A percentile compares a stretch with the other conserved stretches of the same genome.
Conservation (phyloP, 345 rosid species). For the Viola odorata region DNA sequence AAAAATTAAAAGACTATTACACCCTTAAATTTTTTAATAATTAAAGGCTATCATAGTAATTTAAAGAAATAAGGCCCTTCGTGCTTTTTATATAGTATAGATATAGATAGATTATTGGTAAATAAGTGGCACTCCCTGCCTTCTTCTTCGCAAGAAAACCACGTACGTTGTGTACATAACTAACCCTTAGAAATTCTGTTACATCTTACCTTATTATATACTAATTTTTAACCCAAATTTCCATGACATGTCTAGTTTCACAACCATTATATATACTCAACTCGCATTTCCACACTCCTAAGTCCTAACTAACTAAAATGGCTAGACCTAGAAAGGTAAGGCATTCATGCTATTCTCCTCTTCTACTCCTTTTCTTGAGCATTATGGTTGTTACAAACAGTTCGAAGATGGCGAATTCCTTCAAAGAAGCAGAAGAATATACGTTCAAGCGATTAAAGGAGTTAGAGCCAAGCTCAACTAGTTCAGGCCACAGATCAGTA, state of each 20-base stretch:
- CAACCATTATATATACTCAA: background rate
- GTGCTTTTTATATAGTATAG: too few species aligned
- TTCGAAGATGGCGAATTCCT: background rate
- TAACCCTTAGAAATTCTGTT: too few species aligned
- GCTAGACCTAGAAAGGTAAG: background rate
- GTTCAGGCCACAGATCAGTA: constrained; percentile 23
- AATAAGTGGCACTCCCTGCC: too few species aligned
- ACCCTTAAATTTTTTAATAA: too few species aligned
- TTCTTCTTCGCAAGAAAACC: too few species aligned
- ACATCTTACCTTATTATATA: too few species aligned
- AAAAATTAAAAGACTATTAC: too few species aligned
- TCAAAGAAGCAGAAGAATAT: background rate
- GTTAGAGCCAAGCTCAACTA: constrained; percentile 33
- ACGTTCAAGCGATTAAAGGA: constrained; percentile 3
- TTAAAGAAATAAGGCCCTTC: too few species aligned
- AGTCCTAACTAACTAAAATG: constrained; percentile 3
- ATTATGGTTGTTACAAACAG: background rate
- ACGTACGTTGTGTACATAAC: too few species aligned
- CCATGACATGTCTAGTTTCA: background rate
- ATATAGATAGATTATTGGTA: too few species aligned
- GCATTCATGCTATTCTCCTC: background rate
- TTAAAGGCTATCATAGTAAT: too few species aligned
- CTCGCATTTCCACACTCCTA: too few species aligned
- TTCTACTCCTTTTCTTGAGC: constrained; percentile 2
- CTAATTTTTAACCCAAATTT: background rate